Percentiles rank a stretch among this genome's conserved stretches.
Evolutionary conservation across 2,329 filamentous ascomycete species (phyloP).

Genomic region (Sordariomycetes sp.): DNA sequence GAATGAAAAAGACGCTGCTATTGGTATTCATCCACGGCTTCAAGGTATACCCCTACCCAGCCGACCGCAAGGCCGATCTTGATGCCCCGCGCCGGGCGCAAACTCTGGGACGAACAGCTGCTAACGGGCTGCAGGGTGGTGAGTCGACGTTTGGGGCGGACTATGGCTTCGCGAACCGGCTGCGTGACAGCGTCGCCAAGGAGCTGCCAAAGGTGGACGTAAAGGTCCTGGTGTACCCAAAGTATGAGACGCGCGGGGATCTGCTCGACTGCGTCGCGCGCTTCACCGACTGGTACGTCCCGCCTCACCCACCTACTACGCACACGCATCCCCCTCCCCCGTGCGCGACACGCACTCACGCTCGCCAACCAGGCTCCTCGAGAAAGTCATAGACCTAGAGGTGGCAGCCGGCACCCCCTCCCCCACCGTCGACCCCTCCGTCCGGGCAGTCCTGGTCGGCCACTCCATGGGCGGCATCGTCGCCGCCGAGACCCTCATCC

Average conservation of each 20-base stretch:
- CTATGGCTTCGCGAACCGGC: constrained; percentile 57
- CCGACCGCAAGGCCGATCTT: not conserved
- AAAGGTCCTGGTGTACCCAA: constrained; percentile 58
- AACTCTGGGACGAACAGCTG: not conserved
- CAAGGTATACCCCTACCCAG: constrained; percentile 39
- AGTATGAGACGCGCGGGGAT: constrained; percentile 72
- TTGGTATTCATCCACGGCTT: constrained; percentile 83
- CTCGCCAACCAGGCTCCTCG: constrained; percentile 50
- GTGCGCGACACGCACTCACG: not conserved
- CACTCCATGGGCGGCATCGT: constrained; percentile 94
- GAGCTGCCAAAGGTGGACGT: constrained; percentile 58
- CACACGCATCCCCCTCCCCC: no score
- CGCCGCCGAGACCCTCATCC: constrained; percentile 74
- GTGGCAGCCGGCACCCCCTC: constrained; percentile 68
- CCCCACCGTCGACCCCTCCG: constrained; percentile 75
- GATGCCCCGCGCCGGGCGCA: not conserved
- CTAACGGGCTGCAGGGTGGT: constrained; percentile 39
- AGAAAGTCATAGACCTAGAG: constrained; percentile 90
- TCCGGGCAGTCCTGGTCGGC: constrained; percentile 69
- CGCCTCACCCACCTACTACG: not conserved
- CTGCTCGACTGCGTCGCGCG: constrained; percentile 55
- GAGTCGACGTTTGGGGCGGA: constrained; percentile 62
- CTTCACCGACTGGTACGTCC: constrained; percentile 59
- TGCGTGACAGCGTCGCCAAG: constrained; percentile 49
- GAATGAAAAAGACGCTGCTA: constrained; percentile 67